Conservation (phyloP, 2,329 filamentous ascomycete genomes). For the Macrophomina tecta region DNA sequence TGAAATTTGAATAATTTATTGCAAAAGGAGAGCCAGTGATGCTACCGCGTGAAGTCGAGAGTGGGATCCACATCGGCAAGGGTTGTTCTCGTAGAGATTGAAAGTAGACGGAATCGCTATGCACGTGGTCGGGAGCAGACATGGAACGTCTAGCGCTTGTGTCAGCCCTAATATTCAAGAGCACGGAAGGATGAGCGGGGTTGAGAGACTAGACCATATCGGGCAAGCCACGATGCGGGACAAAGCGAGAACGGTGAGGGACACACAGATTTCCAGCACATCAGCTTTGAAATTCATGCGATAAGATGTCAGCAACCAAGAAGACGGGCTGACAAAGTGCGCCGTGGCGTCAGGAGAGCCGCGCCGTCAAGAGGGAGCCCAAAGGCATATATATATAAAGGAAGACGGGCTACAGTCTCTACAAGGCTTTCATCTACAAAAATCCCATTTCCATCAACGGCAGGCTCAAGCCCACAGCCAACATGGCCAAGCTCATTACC, state of each 20-base stretch:
- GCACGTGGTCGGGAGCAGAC: no score
- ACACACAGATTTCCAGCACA: background rate
- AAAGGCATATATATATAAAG: background rate
- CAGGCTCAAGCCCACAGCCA: background rate
- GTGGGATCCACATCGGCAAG: no score
- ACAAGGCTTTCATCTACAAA: no score
- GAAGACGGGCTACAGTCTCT: background rate
- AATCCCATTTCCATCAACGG: background rate
- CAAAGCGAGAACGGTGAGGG: background rate
- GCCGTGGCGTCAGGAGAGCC: background rate
- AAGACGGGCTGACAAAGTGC: background rate
- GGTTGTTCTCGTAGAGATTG: no score
- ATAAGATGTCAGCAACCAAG: background rate
- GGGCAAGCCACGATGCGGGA: background rate
- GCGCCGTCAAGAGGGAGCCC: background rate
- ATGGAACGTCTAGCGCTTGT: no score
- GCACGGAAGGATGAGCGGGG: background rate
- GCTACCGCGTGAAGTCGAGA: no score
- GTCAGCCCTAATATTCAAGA: background rate
- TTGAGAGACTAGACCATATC: background rate
- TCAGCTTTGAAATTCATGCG: background rate
- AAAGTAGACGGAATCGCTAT: no score
- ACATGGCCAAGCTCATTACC: slow-evolving; percentile 54
- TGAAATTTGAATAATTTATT: no score
- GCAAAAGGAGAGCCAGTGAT: no score